A percentile compares a stretch with the other conserved stretches of the same genome.
Conservation (phyloP, 208 protist genomes). For the Acanthamoeba quina region DNA sequence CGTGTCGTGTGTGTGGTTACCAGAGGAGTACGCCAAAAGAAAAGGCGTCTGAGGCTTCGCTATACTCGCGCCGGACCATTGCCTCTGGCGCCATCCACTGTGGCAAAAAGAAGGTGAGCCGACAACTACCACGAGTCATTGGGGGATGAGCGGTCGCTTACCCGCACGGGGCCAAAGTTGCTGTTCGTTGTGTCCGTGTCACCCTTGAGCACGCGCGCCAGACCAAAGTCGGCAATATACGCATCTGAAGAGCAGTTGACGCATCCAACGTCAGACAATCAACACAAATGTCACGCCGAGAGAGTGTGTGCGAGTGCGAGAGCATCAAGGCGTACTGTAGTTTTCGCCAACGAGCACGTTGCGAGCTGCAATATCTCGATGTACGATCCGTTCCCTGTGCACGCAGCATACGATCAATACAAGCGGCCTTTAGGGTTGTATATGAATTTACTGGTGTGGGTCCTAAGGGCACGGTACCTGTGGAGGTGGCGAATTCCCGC, state of each 20-base stretch:
- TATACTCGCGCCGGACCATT: conserved; percentile 5
- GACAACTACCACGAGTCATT: not conserved
- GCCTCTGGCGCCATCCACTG: conserved; percentile 73
- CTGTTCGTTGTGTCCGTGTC: not conserved
- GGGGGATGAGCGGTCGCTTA: not conserved
- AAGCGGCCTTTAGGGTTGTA: not conserved
- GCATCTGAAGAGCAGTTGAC: not conserved
- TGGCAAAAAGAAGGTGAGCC: not conserved
- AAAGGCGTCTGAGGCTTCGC: conserved; percentile 63
- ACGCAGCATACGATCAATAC: not conserved
- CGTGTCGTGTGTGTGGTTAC: not conserved
- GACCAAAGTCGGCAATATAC: conserved; percentile 54
- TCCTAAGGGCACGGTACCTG: not conserved
- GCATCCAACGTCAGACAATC: not conserved
- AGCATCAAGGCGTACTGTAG: conserved; percentile 10
- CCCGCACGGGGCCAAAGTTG: conserved; percentile 49
- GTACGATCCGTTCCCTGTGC: not conserved
- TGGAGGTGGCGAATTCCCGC: conserved; percentile 50
- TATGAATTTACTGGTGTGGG: too few relatives aligned
- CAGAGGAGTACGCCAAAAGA: conserved; percentile 70
- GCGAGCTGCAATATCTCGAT: conserved; percentile 39
- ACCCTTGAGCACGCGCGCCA: conserved; percentile 37
- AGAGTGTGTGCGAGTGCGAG: not conserved
- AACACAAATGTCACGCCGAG: not conserved
- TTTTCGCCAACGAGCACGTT: conserved; percentile 60